These are phyloP conservation scores for Colletotrichum sp. DNA, from an alignment of 2,329 filamentous ascomycete genomes.

Conservation along the genomic window DNA sequence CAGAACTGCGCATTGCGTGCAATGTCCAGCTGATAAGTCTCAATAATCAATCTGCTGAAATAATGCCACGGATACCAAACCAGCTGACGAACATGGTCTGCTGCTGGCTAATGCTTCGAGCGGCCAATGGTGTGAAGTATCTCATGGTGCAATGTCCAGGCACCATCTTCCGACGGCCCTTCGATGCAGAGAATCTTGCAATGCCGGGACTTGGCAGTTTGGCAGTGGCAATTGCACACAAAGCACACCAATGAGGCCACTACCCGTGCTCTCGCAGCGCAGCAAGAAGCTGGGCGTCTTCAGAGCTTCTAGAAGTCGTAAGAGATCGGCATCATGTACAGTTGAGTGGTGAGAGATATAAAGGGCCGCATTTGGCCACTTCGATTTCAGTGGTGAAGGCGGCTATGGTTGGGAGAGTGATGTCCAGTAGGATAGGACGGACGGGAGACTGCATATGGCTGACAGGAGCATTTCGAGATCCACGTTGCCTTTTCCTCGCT, in stretches of 20 bases:
- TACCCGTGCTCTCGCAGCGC: background rate
- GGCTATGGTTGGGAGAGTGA: background rate
- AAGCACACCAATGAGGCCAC: background rate
- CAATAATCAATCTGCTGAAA: background rate
- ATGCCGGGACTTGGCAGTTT: background rate
- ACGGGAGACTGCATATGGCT: background rate
- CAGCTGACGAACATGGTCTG: background rate
- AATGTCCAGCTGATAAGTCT: background rate
- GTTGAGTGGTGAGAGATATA: conserved; percentile 3
- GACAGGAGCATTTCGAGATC: background rate
- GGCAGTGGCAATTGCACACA: background rate
- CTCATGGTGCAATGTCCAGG: background rate
- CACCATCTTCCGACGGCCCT: background rate
- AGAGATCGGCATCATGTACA: background rate
- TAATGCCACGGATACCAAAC: background rate
- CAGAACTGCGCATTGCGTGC: background rate
- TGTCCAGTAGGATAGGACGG: conserved; percentile 1
- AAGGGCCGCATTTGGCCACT: conserved; percentile 1
- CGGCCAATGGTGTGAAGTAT: background rate
- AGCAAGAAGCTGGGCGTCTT: background rate
- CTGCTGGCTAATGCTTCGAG: background rate
- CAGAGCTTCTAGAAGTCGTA: background rate
- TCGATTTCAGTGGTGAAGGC: background rate
- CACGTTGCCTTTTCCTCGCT: background rate
- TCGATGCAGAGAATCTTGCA: background rate